Evolutionary conservation across 768 basidiomycete genomes (phyloP).

Genomic region (Phallus indusiatus): DNA sequence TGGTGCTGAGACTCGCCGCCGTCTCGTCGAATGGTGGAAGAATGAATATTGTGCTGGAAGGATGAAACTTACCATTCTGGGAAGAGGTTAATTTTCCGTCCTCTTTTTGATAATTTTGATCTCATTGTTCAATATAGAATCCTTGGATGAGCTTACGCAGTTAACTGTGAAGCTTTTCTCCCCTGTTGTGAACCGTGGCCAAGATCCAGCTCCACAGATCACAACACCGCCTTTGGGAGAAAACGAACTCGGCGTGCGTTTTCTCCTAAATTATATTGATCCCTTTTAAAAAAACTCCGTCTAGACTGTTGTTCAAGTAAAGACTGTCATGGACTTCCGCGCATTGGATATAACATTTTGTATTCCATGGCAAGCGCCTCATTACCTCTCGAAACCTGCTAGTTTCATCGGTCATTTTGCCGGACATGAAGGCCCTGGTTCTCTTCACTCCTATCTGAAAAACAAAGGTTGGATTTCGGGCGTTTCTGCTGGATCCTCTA

Average conservation of each 20-base stretch:
- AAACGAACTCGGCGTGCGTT: slow-evolving; percentile 9
- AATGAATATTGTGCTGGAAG: slow-evolving; percentile 27
- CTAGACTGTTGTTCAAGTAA: slow-evolving; percentile 27
- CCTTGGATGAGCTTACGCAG: slow-evolving; percentile 25
- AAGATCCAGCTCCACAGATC: slow-evolving; percentile 17
- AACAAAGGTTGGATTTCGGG: slow-evolving; percentile 32
- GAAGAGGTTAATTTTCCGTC: slow-evolving; percentile 17
- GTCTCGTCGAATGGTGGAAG: slow-evolving; percentile 30
- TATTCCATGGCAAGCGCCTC: slow-evolving; percentile 28
- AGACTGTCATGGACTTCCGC: slow-evolving; percentile 31
- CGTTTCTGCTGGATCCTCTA: slow-evolving; percentile 28
- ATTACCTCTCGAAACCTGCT: slow-evolving; percentile 32
- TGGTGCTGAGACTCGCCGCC: slow-evolving; percentile 24
- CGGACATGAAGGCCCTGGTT: slow-evolving; percentile 44
- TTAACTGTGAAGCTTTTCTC: slow-evolving; percentile 25
- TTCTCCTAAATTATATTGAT: neutral
- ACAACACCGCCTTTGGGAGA: slow-evolving; percentile 9
- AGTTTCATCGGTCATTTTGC: slow-evolving; percentile 37
- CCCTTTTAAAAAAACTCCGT: neutral
- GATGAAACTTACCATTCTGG: slow-evolving; percentile 29
- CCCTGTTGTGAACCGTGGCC: slow-evolving; percentile 21
- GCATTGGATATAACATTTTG: slow-evolving; percentile 28
- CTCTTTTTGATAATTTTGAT: no score
- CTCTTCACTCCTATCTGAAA: slow-evolving; percentile 41
- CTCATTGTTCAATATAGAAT: slow-evolving; percentile 15